A percentile compares a stretch with the other conserved stretches of the same genome.
phyloP scores from a whole-genome alignment of 495 filamentous ascomycete genomes.

The Pseudomonodictys pantanalensis region DNA sequence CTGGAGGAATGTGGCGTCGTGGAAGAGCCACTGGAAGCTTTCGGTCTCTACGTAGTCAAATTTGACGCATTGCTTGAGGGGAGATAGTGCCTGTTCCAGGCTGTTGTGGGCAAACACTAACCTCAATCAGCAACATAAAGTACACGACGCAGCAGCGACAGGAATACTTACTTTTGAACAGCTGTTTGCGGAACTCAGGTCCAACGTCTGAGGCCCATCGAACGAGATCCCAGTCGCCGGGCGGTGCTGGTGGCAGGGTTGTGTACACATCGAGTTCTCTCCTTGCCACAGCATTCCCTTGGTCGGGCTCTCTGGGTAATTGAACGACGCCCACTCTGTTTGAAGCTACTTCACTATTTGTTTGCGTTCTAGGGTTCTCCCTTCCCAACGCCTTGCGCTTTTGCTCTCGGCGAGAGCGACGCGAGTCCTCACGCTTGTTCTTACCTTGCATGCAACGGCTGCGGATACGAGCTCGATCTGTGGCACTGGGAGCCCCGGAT shows the following conservation, averaged over 20 bases:
- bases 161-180: slow-evolving; percentile 1
- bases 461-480: background rate
- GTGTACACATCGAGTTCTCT: too few relatives aligned
- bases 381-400: background rate
- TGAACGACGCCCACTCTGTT: background rate
- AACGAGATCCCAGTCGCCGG: too few relatives aligned
- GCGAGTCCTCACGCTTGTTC: slow-evolving; percentile 4
- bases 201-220: background rate
- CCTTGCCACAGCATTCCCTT: too few relatives aligned
- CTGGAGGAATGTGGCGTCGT: slow-evolving; percentile 4
- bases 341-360: background rate
- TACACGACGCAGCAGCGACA: too few relatives aligned
- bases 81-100: background rate
- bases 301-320: background rate
- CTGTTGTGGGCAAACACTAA: background rate
- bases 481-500: background rate
- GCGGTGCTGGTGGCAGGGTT: too few relatives aligned
- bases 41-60: background rate
- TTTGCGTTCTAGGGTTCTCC: background rate
- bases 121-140: too few relatives aligned
- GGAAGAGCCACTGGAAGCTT: background rate
- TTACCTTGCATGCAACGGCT: slow-evolving; percentile 19
- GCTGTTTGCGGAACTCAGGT: background rate
- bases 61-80: background rate
- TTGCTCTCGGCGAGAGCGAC: background rate